Evolutionary conservation across 1,139 yeast genomes (phyloP).

Genomic region (Pichia norvegensis): DNA sequence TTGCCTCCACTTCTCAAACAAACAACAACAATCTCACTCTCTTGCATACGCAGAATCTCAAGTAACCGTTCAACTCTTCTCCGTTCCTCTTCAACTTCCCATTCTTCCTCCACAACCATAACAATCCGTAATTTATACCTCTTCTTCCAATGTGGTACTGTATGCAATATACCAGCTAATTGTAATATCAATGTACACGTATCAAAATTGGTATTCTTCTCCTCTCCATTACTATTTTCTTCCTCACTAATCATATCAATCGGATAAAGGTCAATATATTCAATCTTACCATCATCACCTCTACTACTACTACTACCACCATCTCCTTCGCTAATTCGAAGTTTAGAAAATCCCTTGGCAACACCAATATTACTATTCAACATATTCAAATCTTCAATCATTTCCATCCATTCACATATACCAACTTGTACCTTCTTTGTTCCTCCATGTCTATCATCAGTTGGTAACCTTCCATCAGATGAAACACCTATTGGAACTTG

Average conservation of each 20-base stretch:
- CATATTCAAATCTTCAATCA: conserved; percentile 84
- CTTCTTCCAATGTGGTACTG: conserved; percentile 88
- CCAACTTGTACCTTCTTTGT: conserved; percentile 64
- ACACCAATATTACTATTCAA: conserved; percentile 90
- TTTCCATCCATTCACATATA: conserved; percentile 82
- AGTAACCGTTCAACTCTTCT: conserved; percentile 54
- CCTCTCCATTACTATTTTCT: conserved; percentile 38
- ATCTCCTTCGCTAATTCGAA: conserved; percentile 30
- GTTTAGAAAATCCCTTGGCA: conserved; percentile 70
- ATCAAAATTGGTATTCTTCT: conserved; percentile 76
- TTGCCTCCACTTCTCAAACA: conserved; percentile 58
- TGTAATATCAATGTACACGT: conserved; percentile 90
- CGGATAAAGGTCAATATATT: conserved; percentile 81
- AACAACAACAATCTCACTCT: conserved; percentile 62
- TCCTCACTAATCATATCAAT: conserved; percentile 85
- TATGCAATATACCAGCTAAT: conserved; percentile 81
- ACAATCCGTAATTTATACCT: conserved; percentile 70
- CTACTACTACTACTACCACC: conserved; percentile 17
- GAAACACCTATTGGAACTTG: conserved; percentile 26
- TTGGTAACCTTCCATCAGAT: conserved; percentile 56
- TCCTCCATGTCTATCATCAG: conserved; percentile 50
- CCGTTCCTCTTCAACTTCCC: conserved; percentile 65
- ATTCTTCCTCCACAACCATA: conserved; percentile 74
- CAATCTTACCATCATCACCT: conserved; percentile 26
- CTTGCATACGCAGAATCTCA: conserved; percentile 67